phyloP scores from a whole-genome alignment of 1,284 basidiomycete species.

The Irpex sp. region DNA sequence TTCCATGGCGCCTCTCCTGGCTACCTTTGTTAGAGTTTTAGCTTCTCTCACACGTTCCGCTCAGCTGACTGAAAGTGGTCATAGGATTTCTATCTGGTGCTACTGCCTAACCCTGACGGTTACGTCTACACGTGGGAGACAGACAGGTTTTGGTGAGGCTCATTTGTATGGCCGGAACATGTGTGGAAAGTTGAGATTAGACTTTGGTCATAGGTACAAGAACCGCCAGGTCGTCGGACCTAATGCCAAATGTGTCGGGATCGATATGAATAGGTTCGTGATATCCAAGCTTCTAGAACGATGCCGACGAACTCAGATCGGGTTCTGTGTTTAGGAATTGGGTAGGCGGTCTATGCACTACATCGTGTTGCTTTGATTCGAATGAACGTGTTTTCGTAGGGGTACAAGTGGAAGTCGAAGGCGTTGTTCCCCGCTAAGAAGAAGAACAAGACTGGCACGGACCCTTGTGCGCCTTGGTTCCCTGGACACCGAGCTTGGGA shows the following conservation, averaged over 20 bases:
- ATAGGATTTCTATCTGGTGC: slow-evolving; percentile 74
- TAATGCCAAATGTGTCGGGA: slow-evolving; percentile 54
- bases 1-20: slow-evolving; percentile 48
- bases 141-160: slow-evolving; percentile 68
- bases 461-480: slow-evolving; percentile 72
- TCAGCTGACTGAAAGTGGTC: neutral
- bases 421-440: slow-evolving; percentile 14
- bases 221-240: slow-evolving; percentile 62
- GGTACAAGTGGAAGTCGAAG: slow-evolving; percentile 57
- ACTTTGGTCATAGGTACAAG: slow-evolving; percentile 52
- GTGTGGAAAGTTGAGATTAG: neutral
- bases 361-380: neutral
- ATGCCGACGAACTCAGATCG: no score
- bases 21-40: slow-evolving; percentile 43
- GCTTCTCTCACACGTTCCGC: neutral
- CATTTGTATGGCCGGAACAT: neutral
- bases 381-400: slow-evolving; percentile 32
- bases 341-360: slow-evolving; percentile 15
- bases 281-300: no score
- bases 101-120: slow-evolving; percentile 82
- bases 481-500: slow-evolving; percentile 73
- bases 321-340: slow-evolving; percentile 22
- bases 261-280: slow-evolving; percentile 74
- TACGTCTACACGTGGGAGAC: slow-evolving; percentile 58
- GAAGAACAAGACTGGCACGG: slow-evolving; percentile 28